Percentiles rank a stretch among this genome's conserved stretches.
These are phyloP conservation scores for Tilletia indica DNA, from an alignment of 1,284 basidiomycete species.

Conservation along the genomic window DNA sequence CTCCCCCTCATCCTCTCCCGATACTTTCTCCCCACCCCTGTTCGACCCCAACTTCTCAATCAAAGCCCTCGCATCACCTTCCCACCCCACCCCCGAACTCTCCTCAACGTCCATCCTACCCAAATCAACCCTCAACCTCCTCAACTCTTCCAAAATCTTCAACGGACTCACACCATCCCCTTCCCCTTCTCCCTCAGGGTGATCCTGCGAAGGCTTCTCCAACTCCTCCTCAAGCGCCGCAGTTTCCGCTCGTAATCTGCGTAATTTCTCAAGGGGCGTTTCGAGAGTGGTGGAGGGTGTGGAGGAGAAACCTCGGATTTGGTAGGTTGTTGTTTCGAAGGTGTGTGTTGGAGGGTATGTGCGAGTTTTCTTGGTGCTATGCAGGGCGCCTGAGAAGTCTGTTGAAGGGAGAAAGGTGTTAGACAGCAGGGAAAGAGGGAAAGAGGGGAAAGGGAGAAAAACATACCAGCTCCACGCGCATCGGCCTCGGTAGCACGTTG, in stretches of 20 bases:
- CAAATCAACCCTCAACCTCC: slow-evolving; percentile 22
- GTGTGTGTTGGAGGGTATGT: slow-evolving; percentile 15
- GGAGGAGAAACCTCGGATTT: slow-evolving; percentile 17
- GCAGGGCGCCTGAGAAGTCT: slow-evolving; percentile 21
- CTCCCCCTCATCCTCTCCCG: slow-evolving; percentile 35
- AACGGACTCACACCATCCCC: slow-evolving; percentile 28
- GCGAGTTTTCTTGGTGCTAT: neutral
- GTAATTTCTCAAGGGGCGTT: slow-evolving; percentile 57
- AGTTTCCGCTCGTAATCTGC: slow-evolving; percentile 59
- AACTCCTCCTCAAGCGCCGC: slow-evolving; percentile 59
- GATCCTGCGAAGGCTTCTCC: slow-evolving; percentile 2
- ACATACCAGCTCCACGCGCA: slow-evolving; percentile 13
- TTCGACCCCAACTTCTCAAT: slow-evolving; percentile 10
- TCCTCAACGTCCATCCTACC: slow-evolving; percentile 20
- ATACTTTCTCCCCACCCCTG: slow-evolving; percentile 27
- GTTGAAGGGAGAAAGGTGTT: neutral
- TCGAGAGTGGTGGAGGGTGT: slow-evolving; percentile 33
- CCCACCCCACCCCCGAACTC: slow-evolving; percentile 19
- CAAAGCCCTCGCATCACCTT: slow-evolving; percentile 7
- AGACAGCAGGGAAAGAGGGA: neutral
- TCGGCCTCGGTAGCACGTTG: slow-evolving; percentile 21
- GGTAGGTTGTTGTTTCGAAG: slow-evolving; percentile 25
- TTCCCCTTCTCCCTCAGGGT: slow-evolving; percentile 19
- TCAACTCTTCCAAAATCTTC: slow-evolving; percentile 44
- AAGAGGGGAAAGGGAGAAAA: neutral